These are phyloP conservation scores for Chlorella ohadii DNA, from an alignment of 139 green algal species.

Conservation along the genomic window DNA sequence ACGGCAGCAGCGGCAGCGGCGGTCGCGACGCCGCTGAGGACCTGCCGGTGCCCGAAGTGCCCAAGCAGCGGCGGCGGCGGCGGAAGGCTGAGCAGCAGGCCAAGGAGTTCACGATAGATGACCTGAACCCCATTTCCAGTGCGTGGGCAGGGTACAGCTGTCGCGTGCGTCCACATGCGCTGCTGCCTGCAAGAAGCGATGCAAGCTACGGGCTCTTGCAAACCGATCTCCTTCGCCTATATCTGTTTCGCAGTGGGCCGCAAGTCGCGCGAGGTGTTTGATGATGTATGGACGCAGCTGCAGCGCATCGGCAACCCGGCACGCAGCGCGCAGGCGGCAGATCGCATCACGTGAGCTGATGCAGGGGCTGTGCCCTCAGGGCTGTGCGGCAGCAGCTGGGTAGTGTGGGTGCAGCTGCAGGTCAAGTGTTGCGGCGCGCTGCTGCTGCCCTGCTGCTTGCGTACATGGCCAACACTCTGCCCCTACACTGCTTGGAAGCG, in stretches of 20 bases:
- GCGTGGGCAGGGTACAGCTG: not conserved
- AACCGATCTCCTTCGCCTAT: too few relatives aligned
- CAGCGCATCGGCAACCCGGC: slow-evolving; percentile 52
- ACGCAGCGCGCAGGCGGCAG: slow-evolving; percentile 5
- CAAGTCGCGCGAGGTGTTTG: slow-evolving; percentile 79
- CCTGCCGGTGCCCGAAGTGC: not conserved
- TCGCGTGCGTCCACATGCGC: not conserved
- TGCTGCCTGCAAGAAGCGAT: too few relatives aligned
- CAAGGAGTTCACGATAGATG: not conserved
- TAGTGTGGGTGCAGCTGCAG: too few relatives aligned
- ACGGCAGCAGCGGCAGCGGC: not conserved
- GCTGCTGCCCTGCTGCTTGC: not conserved
- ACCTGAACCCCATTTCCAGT: slow-evolving; percentile 10
- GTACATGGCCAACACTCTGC: too few relatives aligned
- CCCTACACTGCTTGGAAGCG: too few relatives aligned
- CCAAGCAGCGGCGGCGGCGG: slow-evolving; percentile 3
- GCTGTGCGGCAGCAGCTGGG: too few relatives aligned
- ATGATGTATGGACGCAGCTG: slow-evolving; percentile 87
- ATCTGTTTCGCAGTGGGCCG: slow-evolving; percentile 65
- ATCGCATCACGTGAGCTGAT: not conserved
- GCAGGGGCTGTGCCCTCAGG: too few relatives aligned
- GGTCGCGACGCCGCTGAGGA: not conserved
- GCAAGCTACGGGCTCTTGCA: too few relatives aligned
- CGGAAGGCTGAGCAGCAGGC: not conserved
- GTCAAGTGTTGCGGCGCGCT: too few relatives aligned